These are phyloP conservation scores for Scytalidium lignicola DNA, from an alignment of 2,329 filamentous ascomycete genomes.

Conservation along the genomic window DNA sequence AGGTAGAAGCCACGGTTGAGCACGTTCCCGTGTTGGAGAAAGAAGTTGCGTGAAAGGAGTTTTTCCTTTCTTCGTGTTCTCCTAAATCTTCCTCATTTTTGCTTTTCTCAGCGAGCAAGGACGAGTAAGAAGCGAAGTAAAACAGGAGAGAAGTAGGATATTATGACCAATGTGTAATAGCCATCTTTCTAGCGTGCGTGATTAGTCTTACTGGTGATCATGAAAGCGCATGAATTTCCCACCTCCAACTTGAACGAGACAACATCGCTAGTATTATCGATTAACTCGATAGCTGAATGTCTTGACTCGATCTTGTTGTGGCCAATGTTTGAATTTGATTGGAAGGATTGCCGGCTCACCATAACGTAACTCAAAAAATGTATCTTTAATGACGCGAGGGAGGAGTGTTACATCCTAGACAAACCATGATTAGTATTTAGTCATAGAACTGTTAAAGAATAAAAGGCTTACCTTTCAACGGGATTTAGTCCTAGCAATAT, in stretches of 20 bases:
- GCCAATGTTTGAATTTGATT: no score
- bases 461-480: slow-evolving; percentile 47
- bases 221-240: background rate
- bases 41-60: slow-evolving; percentile 5
- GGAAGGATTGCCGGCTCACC: no score
- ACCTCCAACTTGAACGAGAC: background rate
- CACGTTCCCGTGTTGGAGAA: slow-evolving; percentile 16
- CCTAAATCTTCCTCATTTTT: background rate
- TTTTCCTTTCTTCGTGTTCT: background rate
- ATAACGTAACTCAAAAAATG: no score
- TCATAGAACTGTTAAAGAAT: no score
- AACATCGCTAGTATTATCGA: no score
- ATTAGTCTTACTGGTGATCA: background rate
- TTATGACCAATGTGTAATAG: background rate
- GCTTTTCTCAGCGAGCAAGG: background rate
- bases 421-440: no score
- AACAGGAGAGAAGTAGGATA: slow-evolving; percentile 1
- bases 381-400: no score
- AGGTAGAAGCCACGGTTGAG: slow-evolving; percentile 48
- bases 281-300: no score
- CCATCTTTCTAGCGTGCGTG: background rate
- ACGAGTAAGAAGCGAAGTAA: slow-evolving; percentile 10
- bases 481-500: slow-evolving; percentile 68
- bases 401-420: no score
- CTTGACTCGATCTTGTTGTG: no score